Conservation (phyloP, 148 eudicot genomes). For the Oxyria digyna region DNA sequence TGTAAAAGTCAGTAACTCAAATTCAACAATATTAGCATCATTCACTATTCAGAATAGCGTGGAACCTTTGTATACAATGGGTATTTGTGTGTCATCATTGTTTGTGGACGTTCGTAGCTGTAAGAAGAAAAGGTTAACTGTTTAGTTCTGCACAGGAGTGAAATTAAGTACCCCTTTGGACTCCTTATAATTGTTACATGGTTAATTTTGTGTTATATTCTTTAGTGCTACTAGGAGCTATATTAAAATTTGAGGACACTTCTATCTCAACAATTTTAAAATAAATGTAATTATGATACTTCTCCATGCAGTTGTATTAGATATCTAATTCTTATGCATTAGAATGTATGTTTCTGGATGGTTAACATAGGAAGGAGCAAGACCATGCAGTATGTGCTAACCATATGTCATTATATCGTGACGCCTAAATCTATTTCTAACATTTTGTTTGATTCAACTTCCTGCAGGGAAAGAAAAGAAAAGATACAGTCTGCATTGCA, state of each 20-base stretch:
- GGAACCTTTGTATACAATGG: too few relatives aligned
- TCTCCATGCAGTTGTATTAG: not conserved
- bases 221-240: not conserved
- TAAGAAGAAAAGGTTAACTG: too few relatives aligned
- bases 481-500: slow-evolving; percentile 82
- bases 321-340: not conserved
- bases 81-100: too few relatives aligned
- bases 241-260: too few relatives aligned
- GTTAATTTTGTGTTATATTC: not conserved
- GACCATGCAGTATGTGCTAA: not conserved
- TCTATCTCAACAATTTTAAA: not conserved
- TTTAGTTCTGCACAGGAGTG: not conserved
- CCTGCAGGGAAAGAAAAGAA: slow-evolving; percentile 74
- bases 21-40: not conserved
- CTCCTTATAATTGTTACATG: not conserved
- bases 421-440: not conserved
- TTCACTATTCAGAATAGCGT: not conserved
- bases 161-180: not conserved
- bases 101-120: too few relatives aligned
- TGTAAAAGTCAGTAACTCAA: not conserved
- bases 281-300: not conserved
- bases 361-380: too few relatives aligned
- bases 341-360: not conserved
- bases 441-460: not conserved
- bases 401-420: not conserved